Evolutionary conservation across 306 rosid genomes (phyloP).

Genomic region (Morella rubra): DNA sequence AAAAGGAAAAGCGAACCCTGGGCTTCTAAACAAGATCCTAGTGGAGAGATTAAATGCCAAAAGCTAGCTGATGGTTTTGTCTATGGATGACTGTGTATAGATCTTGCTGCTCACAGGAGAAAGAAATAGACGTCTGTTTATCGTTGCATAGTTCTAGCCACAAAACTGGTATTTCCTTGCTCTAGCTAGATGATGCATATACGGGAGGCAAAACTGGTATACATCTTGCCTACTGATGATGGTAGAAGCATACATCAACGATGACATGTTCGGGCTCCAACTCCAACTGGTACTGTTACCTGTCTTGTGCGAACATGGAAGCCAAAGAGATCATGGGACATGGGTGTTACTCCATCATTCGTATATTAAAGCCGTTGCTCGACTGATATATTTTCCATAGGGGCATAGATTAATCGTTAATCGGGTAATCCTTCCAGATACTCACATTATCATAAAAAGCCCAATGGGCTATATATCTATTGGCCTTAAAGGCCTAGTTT

Average conservation of each 20-base stretch:
- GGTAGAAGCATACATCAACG: background rate
- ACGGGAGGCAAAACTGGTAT: background rate
- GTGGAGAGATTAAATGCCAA: constrained; percentile 67
- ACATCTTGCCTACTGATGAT: background rate
- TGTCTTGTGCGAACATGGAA: background rate
- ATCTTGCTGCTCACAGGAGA: background rate
- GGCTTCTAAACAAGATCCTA: constrained; percentile 82
- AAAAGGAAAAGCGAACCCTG: constrained; percentile 95
- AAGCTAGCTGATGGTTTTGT: constrained; percentile 44
- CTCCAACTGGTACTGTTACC: background rate
- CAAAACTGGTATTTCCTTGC: no score
- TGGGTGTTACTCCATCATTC: background rate
- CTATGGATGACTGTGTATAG: constrained; percentile 4
- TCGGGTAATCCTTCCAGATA: no score
- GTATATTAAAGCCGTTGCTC: background rate
- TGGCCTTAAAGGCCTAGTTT: no score
- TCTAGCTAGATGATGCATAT: no score
- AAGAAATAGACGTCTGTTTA: background rate
- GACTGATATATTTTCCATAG: background rate
- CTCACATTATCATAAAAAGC: no score
- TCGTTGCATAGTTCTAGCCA: background rate
- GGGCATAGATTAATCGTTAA: background rate
- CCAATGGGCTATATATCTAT: no score
- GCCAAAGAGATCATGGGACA: background rate
- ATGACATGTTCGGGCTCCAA: background rate